Base-by-base conservation (phyloP, 768 basidiomycete genomes). In the Russula lepida region DNA sequence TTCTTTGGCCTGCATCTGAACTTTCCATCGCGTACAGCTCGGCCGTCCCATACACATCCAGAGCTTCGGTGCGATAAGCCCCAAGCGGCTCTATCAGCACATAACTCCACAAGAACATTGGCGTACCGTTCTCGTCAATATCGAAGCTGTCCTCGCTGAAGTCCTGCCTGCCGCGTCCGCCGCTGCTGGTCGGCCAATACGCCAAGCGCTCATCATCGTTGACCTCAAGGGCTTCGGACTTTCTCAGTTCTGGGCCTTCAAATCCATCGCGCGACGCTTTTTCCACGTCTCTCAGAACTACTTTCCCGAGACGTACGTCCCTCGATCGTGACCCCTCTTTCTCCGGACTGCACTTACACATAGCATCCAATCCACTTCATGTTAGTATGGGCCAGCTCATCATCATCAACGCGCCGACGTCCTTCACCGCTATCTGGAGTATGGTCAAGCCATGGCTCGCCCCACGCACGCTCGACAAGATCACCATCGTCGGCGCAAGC, bases 211-310 rank as follows among this genome's bases (percentile, higher is more conserved):
- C 28, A 82, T 86, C 44, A 83, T 90, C 59, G 81, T 86, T 27
- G 85, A 90, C 66, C 74, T 89, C 54, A 81, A 84, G 69, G 86
- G 80, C 11, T 88, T 89, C 70, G 79, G 85, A 15, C 70, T 88
- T 49, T 71, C 76, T 41, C 82, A 87, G 65, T 90, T 89, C 67
- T 90, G 88, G 88, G 82, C 88, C 67, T 83, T 88, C 75, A 87
- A 84, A 69, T 73, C 77, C 47, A 74, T 89, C n/a, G 79, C 78
- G 25, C 76, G 81, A 52, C 74, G 71, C 53, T 81, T 84, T 7
- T 86, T 89, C 70, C 86, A 88, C 65, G 76, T 89, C 58, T 88
- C 86, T 2, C 88, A 89, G 71, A 85, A 88, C 66, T 89, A 86
- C 71, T 89, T 79, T 64, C 88, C 88, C 1, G 88, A 90, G 69